Evolutionary conservation across 495 filamentous ascomycete species (phyloP).

Genomic region (Trichoderma erinaceum): DNA sequence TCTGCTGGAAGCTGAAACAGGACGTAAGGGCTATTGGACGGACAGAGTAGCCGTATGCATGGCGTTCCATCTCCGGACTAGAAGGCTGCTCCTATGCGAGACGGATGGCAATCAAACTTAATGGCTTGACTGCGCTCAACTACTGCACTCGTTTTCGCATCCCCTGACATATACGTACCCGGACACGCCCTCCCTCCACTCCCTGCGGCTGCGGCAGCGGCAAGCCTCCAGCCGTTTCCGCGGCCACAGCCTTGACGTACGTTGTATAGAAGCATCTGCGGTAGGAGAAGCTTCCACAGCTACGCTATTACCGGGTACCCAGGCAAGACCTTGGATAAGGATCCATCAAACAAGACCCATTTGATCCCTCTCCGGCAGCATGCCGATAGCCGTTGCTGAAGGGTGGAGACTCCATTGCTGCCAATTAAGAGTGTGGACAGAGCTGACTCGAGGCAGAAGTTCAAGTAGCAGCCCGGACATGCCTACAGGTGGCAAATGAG

Average conservation of each 20-base stretch:
- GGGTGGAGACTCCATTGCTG: not conserved
- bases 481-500: not conserved
- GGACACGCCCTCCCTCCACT: not conserved
- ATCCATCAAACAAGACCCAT: not conserved
- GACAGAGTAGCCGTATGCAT: not conserved
- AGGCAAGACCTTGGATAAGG: not conserved
- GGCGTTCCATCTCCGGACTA: not conserved
- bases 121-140: not conserved
- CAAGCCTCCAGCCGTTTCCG: not conserved
- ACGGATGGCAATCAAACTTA: conserved; percentile 5
- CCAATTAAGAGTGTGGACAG: not conserved
- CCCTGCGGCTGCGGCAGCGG: too few relatives aligned
- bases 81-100: not conserved
- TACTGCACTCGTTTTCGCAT: not conserved
- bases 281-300: not conserved
- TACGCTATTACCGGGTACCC: not conserved
- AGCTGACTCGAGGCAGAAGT: conserved; percentile 4
- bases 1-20: not conserved
- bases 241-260: not conserved
- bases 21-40: not conserved
- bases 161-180: not conserved
- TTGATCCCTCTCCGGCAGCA: not conserved
- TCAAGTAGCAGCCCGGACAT: not conserved
- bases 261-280: not conserved
- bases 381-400: not conserved